Conservation (phyloP, 2,329 filamentous ascomycete genomes). For the Aaosphaeria arxii region DNA sequence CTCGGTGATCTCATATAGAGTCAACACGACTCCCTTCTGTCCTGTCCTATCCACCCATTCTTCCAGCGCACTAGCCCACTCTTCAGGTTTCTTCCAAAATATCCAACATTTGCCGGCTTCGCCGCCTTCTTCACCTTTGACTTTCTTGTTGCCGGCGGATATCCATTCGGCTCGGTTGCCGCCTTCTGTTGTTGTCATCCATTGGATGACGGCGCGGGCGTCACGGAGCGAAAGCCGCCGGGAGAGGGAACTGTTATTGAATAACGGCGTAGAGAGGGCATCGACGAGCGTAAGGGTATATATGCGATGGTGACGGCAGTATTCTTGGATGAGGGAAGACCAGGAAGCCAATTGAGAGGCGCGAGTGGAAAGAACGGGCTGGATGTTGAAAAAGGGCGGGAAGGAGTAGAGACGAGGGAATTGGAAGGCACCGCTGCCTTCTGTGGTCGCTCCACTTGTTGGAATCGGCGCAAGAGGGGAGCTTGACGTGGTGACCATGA, state of each 20-base stretch:
- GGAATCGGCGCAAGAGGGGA: not conserved
- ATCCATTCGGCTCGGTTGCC: conserved; percentile 66
- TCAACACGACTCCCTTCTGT: conserved; percentile 85
- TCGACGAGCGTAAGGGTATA: conserved; percentile 70
- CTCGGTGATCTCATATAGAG: conserved; percentile 85
- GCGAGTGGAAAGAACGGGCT: conserved; percentile 70
- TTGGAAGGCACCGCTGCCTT: not conserved
- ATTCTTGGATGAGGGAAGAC: conserved; percentile 79
- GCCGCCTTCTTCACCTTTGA: conserved; percentile 18
- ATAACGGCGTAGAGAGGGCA: conserved; percentile 52
- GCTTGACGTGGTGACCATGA: not conserved
- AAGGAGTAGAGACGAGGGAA: conserved; percentile 62
- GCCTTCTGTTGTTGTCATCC: conserved; percentile 54
- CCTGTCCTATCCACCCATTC: conserved; percentile 82
- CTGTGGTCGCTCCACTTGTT: conserved; percentile 1
- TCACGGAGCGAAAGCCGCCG: conserved; percentile 52
- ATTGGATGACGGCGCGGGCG: conserved; percentile 53
- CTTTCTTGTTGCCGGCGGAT: conserved; percentile 17
- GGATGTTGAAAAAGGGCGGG: conserved; percentile 82
- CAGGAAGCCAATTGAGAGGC: conserved; percentile 79
- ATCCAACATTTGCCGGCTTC: conserved; percentile 58
- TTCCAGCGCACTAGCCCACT: conserved; percentile 81
- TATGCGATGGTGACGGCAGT: conserved; percentile 74
- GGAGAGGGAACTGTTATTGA: conserved; percentile 46
- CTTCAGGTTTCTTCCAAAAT: conserved; percentile 82